Base-by-base conservation (phyloP, 139 green algal genomes). In the Limnomonas spitsbergensis region DNA sequence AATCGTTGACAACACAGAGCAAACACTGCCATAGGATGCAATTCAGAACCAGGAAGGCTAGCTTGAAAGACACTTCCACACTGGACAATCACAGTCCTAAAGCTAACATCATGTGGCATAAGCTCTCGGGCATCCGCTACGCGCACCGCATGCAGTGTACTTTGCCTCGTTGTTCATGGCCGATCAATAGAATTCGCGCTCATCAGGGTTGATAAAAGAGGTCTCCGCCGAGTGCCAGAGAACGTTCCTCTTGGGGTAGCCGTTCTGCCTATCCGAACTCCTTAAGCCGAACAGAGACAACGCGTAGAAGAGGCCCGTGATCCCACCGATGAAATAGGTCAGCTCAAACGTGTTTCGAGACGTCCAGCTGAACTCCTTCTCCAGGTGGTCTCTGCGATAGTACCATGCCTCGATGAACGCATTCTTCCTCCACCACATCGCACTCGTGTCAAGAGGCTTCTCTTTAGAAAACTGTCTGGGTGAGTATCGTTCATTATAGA, bases 101-200 rank as follows among this genome's bases (percentile, higher is more conserved):
- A n/a, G n/a, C n/a, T n/a, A n/a, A n/a, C n/a, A n/a, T n/a, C n/a
- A n/a, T n/a, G n/a, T n/a, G n/a, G n/a, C n/a, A n/a, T n/a, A n/a
- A n/a, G n/a, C n/a, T n/a, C n/a, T n/a, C n/a, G n/a, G n/a, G n/a
- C n/a, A n/a, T n/a, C n/a, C n/a, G n/a, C n/a, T n/a, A n/a, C n/a
- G n/a, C n/a, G n/a, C n/a, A n/a, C n/a, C n/a, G n/a, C n/a, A n/a
- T n/a, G n/a, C n/a, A n/a, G n/a, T n/a, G n/a, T n/a, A n/a, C n/a
- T n/a, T n/a, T n/a, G n/a, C n/a, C n/a, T n/a, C n/a, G n/a, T n/a
- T n/a, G n/a, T n/a, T n/a, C n/a, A n/a, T n/a, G n/a, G n/a, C n/a
- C n/a, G n/a, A n/a, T 84, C 39, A 84, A 38, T 85, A 85, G 70
- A 85, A 85, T 39, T 85, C 76, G 29, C 76, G 81, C 76, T 85